Conservation (phyloP, 176 grass and related monocot genomes). For the Microstegium vimineum region DNA sequence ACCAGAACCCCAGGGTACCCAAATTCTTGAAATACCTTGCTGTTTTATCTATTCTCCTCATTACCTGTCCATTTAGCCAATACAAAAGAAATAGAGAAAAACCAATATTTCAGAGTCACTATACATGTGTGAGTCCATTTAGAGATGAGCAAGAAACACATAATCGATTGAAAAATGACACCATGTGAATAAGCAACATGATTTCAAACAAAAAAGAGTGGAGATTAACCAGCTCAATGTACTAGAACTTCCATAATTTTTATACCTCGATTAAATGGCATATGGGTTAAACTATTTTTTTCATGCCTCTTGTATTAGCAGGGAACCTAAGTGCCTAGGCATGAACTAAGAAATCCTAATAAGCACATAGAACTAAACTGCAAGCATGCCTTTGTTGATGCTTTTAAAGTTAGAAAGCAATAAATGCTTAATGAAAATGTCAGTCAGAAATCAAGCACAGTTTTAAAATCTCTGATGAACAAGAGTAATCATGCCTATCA, state of each 20-base stretch:
- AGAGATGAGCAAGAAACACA: neutral
- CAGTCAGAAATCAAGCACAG: neutral
- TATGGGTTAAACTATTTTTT: neutral
- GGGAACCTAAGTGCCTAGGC: neutral
- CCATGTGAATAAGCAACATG: neutral
- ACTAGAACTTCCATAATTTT: neutral
- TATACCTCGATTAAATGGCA: no score
- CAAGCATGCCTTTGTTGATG: neutral
- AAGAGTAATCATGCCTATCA: neutral
- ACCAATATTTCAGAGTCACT: neutral
- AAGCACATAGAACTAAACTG: neutral
- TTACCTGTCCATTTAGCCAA: slow-evolving; percentile 53
- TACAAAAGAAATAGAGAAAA: neutral
- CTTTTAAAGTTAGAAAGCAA: neutral
- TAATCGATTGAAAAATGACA: neutral
- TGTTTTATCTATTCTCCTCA: slow-evolving; percentile 80
- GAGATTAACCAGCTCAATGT: neutral
- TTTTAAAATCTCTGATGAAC: neutral
- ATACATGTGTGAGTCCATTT: neutral
- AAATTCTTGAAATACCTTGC: slow-evolving; percentile 91
- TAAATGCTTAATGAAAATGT: neutral
- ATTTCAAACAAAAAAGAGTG: neutral
- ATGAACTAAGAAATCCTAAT: neutral
- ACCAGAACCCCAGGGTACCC: slow-evolving; percentile 88
- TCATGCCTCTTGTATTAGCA: neutral